Conservation (phyloP, 257 asterid species). For the Ligustrum vulgare region DNA sequence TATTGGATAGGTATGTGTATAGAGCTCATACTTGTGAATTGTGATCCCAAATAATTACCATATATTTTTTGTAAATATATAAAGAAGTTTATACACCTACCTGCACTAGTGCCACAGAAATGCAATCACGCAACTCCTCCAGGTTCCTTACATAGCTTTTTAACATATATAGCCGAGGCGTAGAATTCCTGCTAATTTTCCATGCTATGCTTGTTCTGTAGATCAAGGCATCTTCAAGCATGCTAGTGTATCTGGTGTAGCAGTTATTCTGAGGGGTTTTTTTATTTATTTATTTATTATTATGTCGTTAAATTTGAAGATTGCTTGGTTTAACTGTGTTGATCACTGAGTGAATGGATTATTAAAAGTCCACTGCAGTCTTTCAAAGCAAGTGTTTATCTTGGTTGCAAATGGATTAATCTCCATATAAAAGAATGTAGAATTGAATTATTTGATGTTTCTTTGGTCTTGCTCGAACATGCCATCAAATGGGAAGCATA, state of each 20-base stretch:
- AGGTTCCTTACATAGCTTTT: neutral
- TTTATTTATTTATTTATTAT: neutral
- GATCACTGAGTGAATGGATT: neutral
- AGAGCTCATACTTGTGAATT: neutral
- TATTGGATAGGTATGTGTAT: neutral
- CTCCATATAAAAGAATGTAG: neutral
- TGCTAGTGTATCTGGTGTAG: neutral
- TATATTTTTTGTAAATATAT: neutral
- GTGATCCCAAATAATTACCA: neutral
- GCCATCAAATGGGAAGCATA: slow-evolving; percentile 6
- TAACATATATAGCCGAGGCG: neutral
- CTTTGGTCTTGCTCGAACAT: slow-evolving; percentile 10
- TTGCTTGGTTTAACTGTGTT: neutral
- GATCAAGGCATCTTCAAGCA: neutral
- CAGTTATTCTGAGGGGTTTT: neutral
- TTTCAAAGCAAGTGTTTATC: neutral
- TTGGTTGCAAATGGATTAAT: neutral
- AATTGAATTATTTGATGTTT: neutral
- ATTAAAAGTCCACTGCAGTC: neutral
- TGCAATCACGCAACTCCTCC: neutral
- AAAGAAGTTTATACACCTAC: neutral
- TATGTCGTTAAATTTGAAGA: neutral
- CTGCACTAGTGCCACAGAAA: neutral
- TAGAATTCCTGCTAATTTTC: neutral
- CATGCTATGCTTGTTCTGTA: neutral